Percentiles rank a stretch among this genome's conserved stretches.
phyloP scores from a whole-genome alignment of 306 rosid genomes.

The Luffa aegyptiaca region DNA sequence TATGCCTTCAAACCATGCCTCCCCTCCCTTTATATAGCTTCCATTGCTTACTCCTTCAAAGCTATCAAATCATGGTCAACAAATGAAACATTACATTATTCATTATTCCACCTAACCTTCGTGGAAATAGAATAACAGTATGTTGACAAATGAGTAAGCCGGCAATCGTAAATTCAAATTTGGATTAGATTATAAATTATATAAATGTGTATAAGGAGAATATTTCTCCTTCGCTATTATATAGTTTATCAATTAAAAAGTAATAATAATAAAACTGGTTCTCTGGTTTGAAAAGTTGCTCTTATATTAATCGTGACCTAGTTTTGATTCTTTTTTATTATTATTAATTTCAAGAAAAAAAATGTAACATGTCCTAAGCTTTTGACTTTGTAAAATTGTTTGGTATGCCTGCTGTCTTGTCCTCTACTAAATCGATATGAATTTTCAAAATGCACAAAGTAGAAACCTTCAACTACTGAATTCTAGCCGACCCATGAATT shows the following conservation, averaged over 20 bases:
- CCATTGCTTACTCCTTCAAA: background rate
- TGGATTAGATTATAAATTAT: background rate
- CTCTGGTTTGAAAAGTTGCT: background rate
- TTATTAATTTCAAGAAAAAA: too few species aligned
- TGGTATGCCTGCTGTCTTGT: too few species aligned
- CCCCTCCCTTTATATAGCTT: background rate
- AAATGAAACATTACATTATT: background rate
- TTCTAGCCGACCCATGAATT: too few species aligned
- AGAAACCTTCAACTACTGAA: too few species aligned
- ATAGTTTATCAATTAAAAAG: background rate
- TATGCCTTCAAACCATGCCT: background rate
- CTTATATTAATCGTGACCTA: background rate
- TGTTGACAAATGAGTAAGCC: background rate
- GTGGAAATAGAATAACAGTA: background rate
- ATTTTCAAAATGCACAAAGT: too few species aligned
- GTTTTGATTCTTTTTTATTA: background rate
- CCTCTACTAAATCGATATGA: too few species aligned
- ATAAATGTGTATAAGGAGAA: background rate
- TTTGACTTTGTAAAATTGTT: too few species aligned
- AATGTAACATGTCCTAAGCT: too few species aligned
- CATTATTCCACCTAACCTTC: background rate
- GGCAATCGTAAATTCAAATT: background rate
- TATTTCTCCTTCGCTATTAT: background rate
- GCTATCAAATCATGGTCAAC: background rate
- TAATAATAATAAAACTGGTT: background rate